Evolutionary conservation across 2,329 filamentous ascomycete genomes (phyloP), one percentile per base, ranked within the genome.

Genomic region (Peltaster fructicola): DNA sequence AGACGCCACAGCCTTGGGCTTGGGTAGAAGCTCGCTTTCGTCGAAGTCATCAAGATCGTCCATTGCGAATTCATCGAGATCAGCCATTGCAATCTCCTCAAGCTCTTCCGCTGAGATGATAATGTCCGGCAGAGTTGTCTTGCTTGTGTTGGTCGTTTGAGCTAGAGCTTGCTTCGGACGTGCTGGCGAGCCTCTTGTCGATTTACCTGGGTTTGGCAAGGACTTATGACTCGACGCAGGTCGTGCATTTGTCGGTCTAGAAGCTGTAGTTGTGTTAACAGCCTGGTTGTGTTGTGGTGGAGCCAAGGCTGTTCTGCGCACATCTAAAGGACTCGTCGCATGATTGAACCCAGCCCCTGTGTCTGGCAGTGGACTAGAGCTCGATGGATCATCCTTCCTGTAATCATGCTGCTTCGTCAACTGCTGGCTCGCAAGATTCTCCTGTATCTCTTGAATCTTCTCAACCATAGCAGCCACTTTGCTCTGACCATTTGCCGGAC

Each of bases 331-430:
- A 5, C 12, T 11, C 7, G 21, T 13, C 21, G 15, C 4, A 13
- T 7, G 21, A 5, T 20, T 20, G 5, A 20, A 20, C 26, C 24
- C 33, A 7, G 20, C 27, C 4, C 37, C 35, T 8, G 36, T 35
- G 8, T 52, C 53, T 8, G 56, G 56, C 8, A 59, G 34, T 1
- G 57, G 57, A 15, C 54, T 59, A 7, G 58, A 61, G 38, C 57
- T 61, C 6, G 56, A 57, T 2, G 56, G 57, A 12, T 44, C 37
- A 8, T 50, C 44, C 8, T 31, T 33, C 11, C 26, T 26, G 4
- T 33, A 25, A 6, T 29, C 17, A 5, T 29, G 31, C 7, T 30
- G 14, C 16, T 38, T 33, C 17, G 36, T 41, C 6, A 43, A 28
- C 20, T 33, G 39, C 25, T 48, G 45, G 6, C 50, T 45, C 3